A percentile compares a stretch with the other conserved stretches of the same genome.
These are phyloP conservation scores for Kazachstania psychrophila DNA, from an alignment of 805 yeast genomes.

Conservation along the genomic window DNA sequence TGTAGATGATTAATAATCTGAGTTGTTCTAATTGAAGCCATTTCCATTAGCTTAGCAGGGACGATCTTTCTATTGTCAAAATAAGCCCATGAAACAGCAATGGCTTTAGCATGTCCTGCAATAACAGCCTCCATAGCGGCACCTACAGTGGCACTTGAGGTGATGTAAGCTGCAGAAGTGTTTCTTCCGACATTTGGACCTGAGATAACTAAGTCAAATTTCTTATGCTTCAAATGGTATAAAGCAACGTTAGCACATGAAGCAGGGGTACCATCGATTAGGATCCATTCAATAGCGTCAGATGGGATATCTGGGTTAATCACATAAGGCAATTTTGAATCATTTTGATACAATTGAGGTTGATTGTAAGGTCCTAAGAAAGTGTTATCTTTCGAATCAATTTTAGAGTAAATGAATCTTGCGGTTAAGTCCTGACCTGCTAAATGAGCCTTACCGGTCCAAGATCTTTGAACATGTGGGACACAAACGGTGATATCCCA, in stretches of 20 bases:
- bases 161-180: slow-evolving; percentile 76
- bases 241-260: slow-evolving; percentile 88
- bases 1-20: slow-evolving; percentile 52
- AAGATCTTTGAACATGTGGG: slow-evolving; percentile 76
- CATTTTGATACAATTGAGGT: slow-evolving; percentile 36
- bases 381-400: slow-evolving; percentile 42
- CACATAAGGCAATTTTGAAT: slow-evolving; percentile 18
- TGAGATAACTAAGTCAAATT: slow-evolving; percentile 75
- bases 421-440: slow-evolving; percentile 61
- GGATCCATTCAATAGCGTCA: slow-evolving; percentile 65
- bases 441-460: slow-evolving; percentile 97
- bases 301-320: slow-evolving; percentile 17
- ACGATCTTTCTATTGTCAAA: slow-evolving; percentile 40
- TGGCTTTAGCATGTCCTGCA: slow-evolving; percentile 48
- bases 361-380: slow-evolving; percentile 60
- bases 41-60: slow-evolving; percentile 37
- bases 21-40: slow-evolving; percentile 63
- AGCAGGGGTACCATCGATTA: slow-evolving; percentile 92
- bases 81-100: slow-evolving; percentile 86
- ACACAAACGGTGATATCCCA: slow-evolving; percentile 83
- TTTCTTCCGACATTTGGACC: slow-evolving; percentile 97
- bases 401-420: slow-evolving; percentile 47
- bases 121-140: slow-evolving; percentile 93
- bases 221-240: slow-evolving; percentile 48
- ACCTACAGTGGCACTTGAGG: slow-evolving; percentile 92